These are phyloP conservation scores for Penicillium carneum DNA, from an alignment of 2,329 filamentous ascomycete genomes.

Conservation along the genomic window DNA sequence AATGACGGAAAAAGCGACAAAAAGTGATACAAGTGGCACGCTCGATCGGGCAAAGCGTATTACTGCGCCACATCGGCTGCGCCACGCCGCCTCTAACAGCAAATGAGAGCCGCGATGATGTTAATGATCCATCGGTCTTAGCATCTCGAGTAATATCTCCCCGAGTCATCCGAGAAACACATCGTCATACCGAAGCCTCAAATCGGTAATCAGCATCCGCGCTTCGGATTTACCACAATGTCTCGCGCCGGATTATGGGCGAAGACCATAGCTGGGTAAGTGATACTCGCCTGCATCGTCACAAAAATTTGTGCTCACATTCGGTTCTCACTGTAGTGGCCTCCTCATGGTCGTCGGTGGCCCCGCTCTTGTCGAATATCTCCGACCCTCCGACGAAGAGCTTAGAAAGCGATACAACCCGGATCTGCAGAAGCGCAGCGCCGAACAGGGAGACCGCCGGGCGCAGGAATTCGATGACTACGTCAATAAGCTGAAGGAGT, in stretches of 20 bases:
- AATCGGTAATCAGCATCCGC: neutral
- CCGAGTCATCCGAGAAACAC: slow-evolving; percentile 11
- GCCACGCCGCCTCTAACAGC: slow-evolving; percentile 20
- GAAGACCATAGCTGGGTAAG: slow-evolving; percentile 77
- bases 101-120: slow-evolving; percentile 32
- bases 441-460: slow-evolving; percentile 77
- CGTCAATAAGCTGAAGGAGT: slow-evolving; percentile 81
- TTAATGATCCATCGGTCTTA: slow-evolving; percentile 23
- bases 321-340: slow-evolving; percentile 63
- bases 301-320: slow-evolving; percentile 18
- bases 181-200: neutral
- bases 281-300: slow-evolving; percentile 27
- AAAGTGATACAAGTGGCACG: slow-evolving; percentile 12
- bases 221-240: slow-evolving; percentile 47
- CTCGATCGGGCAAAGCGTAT: slow-evolving; percentile 5
- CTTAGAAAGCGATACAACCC: slow-evolving; percentile 90
- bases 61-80: slow-evolving; percentile 23
- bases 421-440: slow-evolving; percentile 84
- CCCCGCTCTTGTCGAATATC: slow-evolving; percentile 78
- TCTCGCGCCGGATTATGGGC: slow-evolving; percentile 57
- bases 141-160: slow-evolving; percentile 14
- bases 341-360: slow-evolving; percentile 78
- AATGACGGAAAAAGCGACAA: neutral
- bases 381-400: slow-evolving; percentile 83
- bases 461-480: slow-evolving; percentile 91